These are phyloP conservation scores for Aspergillus ibericus DNA, from an alignment of 2,329 filamentous ascomycete species.

Conservation along the genomic window DNA sequence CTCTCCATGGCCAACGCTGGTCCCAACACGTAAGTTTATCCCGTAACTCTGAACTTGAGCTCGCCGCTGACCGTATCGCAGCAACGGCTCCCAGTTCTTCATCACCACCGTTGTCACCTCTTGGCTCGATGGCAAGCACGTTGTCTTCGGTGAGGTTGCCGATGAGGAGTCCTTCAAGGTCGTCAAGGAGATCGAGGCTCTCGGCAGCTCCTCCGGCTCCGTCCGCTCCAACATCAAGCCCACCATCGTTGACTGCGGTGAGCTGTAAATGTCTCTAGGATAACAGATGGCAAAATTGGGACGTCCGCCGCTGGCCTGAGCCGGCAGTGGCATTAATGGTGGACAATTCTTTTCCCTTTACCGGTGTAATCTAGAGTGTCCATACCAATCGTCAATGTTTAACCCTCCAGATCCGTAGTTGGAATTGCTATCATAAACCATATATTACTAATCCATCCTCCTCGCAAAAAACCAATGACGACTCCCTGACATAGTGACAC, in stretches of 20 bases:
- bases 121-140: conserved; percentile 69
- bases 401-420: background rate
- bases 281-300: conserved; percentile 1
- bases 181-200: conserved; percentile 61
- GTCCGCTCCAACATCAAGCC: conserved; percentile 56
- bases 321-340: conserved; percentile 5
- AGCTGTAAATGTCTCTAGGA: conserved; percentile 36
- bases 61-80: conserved; percentile 12
- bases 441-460: no score
- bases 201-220: conserved; percentile 55
- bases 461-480: background rate
- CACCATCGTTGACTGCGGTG: conserved; percentile 55
- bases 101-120: conserved; percentile 67
- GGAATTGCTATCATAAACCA: background rate
- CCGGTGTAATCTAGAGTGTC: conserved; percentile 33
- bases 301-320: background rate
- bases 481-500: no score
- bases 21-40: conserved; percentile 72
- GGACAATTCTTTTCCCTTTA: conserved; percentile 16
- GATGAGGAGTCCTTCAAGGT: conserved; percentile 55
- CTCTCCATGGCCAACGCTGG: conserved; percentile 96
- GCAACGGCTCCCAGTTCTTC: conserved; percentile 73
- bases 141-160: conserved; percentile 66
- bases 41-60: background rate
- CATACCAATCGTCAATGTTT: conserved; percentile 11